Conservation (phyloP, 345 rosid species). For the Anastatica hierochuntica region DNA sequence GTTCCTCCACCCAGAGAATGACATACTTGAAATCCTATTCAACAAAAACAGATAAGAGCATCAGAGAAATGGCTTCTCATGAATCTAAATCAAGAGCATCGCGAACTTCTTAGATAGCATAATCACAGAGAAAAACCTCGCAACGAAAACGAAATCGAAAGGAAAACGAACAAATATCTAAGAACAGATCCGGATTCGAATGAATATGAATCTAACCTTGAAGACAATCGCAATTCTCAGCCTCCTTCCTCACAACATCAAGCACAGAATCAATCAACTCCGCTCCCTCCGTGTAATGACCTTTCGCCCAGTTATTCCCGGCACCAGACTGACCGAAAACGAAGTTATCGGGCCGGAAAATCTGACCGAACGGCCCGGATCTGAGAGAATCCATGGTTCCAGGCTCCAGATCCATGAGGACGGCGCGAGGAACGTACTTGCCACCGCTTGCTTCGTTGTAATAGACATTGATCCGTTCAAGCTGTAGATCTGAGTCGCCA, state of each 20-base stretch:
- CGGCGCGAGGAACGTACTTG: slow-evolving; percentile 20
- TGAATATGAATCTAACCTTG: slow-evolving; percentile 7
- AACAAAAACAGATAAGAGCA: neutral
- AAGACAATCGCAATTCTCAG: slow-evolving; percentile 24
- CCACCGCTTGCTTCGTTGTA: slow-evolving; percentile 19
- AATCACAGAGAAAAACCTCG: neutral
- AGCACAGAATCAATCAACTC: slow-evolving; percentile 20
- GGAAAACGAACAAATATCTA: neutral
- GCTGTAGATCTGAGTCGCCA: slow-evolving; percentile 22
- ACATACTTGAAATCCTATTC: slow-evolving; percentile 26
- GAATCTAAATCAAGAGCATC: too few relatives aligned
- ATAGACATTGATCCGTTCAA: slow-evolving; percentile 20
- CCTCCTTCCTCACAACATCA: slow-evolving; percentile 22
- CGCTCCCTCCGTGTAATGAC: slow-evolving; percentile 24
- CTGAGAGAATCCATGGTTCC: slow-evolving; percentile 23
- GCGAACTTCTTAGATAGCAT: too few relatives aligned
- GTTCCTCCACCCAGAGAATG: slow-evolving; percentile 30
- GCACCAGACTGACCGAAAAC: slow-evolving; percentile 23
- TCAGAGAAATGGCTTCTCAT: too few relatives aligned
- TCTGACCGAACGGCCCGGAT: slow-evolving; percentile 27
- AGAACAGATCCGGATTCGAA: slow-evolving; percentile 13
- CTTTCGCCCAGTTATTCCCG: slow-evolving; percentile 24
- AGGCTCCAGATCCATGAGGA: slow-evolving; percentile 25
- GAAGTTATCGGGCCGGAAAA: slow-evolving; percentile 21
- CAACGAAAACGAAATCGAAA: neutral